Base-by-base conservation (phyloP, 1,284 basidiomycete genomes). In the Ustilago nuda region DNA sequence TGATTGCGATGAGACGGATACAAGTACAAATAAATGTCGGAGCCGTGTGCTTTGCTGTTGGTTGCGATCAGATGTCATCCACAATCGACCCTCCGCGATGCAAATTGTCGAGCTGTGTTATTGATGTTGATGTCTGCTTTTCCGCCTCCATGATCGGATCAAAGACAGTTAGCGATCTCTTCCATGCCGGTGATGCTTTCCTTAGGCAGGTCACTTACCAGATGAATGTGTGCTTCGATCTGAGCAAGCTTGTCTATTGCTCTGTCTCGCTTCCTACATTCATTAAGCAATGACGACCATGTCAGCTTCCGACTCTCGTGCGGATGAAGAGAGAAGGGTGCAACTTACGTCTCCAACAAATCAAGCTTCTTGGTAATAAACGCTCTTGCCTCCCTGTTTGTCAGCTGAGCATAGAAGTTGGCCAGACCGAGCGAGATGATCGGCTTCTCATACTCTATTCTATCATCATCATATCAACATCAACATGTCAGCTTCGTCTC, bases 171-270 rank as follows among this genome's bases (percentile, higher is more conserved):
- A 23, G 13, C 54, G 23, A 35, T 15, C 13, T 2, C 36, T 35
- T 27, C 23, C 23, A 27, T 27, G 23, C 23, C 3, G 23, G 3
- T 27, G 23, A 27, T 27, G 23, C 3, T 27, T 27, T 48, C 33
- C 3, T n/a, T 37, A 27, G 4, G 9, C 9, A 9, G 3, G 23
- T 19, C 15, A 68, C 67, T 45, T 65, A 72, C 73, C 9, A 78
- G 66, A 46, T 78, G 76, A 15, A 78, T 66, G 30, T 78, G 76
- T 13, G 76, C 76, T 33, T 78, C 76, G 48, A 78, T 78, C 61
- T 78, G 66, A 2, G 76, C 72, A 2, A 78, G 53, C 58, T 75
- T 72, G 48, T 78, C 76, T 23, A 72, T 60, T 37, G 72, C 72
- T 45, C 64, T 48, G 23, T 75, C 76, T 5, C 66, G 56, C 56